Conservation (phyloP, 768 basidiomycete genomes). For the Hygrocybe punicea region DNA sequence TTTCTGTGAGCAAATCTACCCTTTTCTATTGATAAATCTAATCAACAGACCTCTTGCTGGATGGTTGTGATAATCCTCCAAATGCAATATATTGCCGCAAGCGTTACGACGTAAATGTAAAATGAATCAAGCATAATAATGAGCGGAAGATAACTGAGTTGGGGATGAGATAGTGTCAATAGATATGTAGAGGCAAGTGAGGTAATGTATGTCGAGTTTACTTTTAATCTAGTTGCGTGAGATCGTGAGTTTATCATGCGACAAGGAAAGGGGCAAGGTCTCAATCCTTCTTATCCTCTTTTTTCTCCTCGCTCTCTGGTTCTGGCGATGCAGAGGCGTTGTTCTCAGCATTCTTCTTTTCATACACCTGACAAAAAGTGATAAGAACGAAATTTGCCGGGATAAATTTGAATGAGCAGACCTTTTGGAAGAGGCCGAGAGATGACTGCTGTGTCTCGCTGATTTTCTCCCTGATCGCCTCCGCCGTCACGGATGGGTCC, state of each 20-base stretch:
- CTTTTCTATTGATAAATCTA: neutral
- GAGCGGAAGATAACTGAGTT: neutral
- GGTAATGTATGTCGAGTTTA: neutral
- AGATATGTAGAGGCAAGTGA: neutral
- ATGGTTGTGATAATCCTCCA: neutral
- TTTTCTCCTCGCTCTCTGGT: constrained; percentile 42
- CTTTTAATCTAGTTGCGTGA: neutral
- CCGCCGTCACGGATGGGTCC: constrained; percentile 77
- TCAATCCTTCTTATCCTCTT: constrained; percentile 37
- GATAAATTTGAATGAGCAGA: constrained; percentile 14
- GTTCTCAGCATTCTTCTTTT: constrained; percentile 79
- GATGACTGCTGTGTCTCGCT: constrained; percentile 93
- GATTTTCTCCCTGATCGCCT: constrained; percentile 88
- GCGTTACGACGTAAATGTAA: neutral
- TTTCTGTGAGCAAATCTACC: no score
- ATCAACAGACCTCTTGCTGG: no score
- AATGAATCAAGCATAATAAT: neutral
- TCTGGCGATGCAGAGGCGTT: constrained; percentile 45
- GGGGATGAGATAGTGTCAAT: neutral
- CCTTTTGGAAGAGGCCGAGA: constrained; percentile 96
- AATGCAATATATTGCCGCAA: neutral
- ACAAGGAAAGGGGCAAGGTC: neutral
- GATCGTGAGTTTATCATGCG: neutral
- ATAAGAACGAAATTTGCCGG: neutral
- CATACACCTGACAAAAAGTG: constrained; percentile 55